Percentiles rank a stretch among this genome's conserved stretches.
Conservation (phyloP, 257 asterid species). For the Leonotis leonurus region DNA sequence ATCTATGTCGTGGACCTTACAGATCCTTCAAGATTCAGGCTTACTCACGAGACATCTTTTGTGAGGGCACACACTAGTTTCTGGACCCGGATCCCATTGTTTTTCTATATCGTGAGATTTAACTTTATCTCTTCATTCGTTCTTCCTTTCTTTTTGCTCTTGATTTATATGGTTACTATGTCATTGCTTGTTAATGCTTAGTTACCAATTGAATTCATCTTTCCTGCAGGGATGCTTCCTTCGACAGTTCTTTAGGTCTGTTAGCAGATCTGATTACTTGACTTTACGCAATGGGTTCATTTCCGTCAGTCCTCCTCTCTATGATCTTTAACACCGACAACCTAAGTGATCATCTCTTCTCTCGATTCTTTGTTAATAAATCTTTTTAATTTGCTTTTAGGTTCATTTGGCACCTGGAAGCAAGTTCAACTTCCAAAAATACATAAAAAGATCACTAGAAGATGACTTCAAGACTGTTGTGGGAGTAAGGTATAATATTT, state of each 20-base stretch:
- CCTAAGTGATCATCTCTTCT: neutral
- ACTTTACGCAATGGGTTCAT: slow-evolving; percentile 93
- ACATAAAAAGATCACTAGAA: slow-evolving; percentile 86
- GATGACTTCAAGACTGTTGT: slow-evolving; percentile 89
- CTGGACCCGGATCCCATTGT: slow-evolving; percentile 79
- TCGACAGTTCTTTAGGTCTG: slow-evolving; percentile 82
- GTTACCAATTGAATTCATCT: neutral
- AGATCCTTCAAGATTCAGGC: slow-evolving; percentile 95
- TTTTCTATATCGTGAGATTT: slow-evolving; percentile 71
- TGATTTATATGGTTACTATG: too few species aligned
- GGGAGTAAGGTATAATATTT: slow-evolving; percentile 89
- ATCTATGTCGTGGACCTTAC: slow-evolving; percentile 25
- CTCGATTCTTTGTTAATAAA: neutral
- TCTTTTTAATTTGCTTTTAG: slow-evolving; percentile 24
- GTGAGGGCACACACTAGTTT: slow-evolving; percentile 91
- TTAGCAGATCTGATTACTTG: slow-evolving; percentile 82
- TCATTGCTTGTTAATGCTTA: too few species aligned
- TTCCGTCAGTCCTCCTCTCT: slow-evolving; percentile 46
- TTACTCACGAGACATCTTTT: slow-evolving; percentile 88
- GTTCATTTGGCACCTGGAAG: slow-evolving; percentile 97
- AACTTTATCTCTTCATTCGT: neutral
- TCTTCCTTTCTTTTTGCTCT: neutral
- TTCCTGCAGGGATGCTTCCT: slow-evolving; percentile 79
- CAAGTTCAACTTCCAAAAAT: slow-evolving; percentile 90
- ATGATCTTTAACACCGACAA: too few species aligned